A percentile compares a stretch with the other conserved stretches of the same genome.
Conservation (phyloP, 176 grass and related monocot genomes). For the Bolboschoenus planiculmis region DNA sequence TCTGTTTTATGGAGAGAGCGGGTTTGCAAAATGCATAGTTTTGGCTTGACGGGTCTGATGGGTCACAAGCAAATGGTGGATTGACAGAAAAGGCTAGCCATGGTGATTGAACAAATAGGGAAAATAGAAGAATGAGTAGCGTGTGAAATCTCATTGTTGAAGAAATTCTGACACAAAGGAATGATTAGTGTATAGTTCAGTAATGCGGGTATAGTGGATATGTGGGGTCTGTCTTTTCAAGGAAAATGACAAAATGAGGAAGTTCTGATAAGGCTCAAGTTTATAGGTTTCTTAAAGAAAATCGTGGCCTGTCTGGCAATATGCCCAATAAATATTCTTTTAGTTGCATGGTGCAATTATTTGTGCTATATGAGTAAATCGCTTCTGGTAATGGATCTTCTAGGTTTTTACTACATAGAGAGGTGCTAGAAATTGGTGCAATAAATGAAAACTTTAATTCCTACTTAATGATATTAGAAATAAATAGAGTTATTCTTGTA, state of each 20-base stretch:
- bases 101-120: background rate
- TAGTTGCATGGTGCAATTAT: background rate
- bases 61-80: background rate
- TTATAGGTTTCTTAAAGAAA: background rate
- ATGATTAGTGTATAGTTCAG: background rate
- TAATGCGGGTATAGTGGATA: background rate
- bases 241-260: background rate
- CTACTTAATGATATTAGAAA: background rate
- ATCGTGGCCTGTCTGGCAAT: background rate
- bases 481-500: background rate
- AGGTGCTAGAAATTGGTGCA: background rate
- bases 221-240: conserved; percentile 10
- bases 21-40: conserved; percentile 29
- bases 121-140: background rate
- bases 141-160: conserved; percentile 33
- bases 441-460: background rate
- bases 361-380: background rate
- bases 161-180: background rate
- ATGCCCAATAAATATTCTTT: background rate
- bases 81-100: background rate
- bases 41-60: background rate
- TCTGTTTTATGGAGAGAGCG: conserved; percentile 45
- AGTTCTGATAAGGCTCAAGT: background rate
- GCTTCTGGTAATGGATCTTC: background rate
- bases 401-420: background rate